Percentiles rank a stretch among this genome's conserved stretches.
These are phyloP conservation scores for Lachnellula arida DNA, from an alignment of 2,329 filamentous ascomycete genomes.

Conservation along the genomic window DNA sequence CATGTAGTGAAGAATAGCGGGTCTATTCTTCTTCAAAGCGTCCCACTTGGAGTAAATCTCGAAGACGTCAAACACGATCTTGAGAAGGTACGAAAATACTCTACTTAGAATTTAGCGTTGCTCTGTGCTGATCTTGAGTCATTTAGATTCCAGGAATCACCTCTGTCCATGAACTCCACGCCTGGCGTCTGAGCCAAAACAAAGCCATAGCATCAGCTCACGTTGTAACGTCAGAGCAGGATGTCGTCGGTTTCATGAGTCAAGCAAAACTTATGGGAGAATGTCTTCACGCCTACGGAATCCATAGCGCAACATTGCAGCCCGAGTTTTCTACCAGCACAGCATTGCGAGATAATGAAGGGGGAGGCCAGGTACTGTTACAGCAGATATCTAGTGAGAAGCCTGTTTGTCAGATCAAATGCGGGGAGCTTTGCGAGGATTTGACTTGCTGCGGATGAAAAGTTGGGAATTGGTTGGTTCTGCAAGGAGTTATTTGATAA, in stretches of 20 bases:
- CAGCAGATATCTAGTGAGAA: not conserved
- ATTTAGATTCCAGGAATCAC: slow-evolving; percentile 58
- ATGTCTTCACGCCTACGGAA: slow-evolving; percentile 68
- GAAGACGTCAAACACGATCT: slow-evolving; percentile 65
- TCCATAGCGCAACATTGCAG: slow-evolving; percentile 68
- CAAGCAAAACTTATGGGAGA: slow-evolving; percentile 59
- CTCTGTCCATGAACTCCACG: slow-evolving; percentile 67
- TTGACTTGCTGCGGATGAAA: not conserved
- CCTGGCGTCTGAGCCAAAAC: slow-evolving; percentile 68
- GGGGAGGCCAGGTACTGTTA: not conserved
- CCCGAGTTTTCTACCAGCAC: slow-evolving; percentile 47
- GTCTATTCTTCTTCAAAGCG: slow-evolving; percentile 62
- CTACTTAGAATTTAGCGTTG: not conserved
- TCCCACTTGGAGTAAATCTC: slow-evolving; percentile 54
- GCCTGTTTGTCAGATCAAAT: not conserved
- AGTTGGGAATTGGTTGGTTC: not conserved
- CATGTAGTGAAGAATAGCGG: slow-evolving; percentile 50
- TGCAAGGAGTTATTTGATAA: not conserved
- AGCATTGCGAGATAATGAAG: not conserved
- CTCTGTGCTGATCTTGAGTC: slow-evolving; percentile 13
- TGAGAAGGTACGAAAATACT: slow-evolving; percentile 47
- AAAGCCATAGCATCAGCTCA: slow-evolving; percentile 68
- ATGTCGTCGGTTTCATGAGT: slow-evolving; percentile 53
- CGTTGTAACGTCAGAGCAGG: slow-evolving; percentile 55
- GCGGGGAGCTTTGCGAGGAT: not conserved